Conservation (phyloP, 495 filamentous ascomycete species). For the Annulohypoxylon maeteangense region DNA sequence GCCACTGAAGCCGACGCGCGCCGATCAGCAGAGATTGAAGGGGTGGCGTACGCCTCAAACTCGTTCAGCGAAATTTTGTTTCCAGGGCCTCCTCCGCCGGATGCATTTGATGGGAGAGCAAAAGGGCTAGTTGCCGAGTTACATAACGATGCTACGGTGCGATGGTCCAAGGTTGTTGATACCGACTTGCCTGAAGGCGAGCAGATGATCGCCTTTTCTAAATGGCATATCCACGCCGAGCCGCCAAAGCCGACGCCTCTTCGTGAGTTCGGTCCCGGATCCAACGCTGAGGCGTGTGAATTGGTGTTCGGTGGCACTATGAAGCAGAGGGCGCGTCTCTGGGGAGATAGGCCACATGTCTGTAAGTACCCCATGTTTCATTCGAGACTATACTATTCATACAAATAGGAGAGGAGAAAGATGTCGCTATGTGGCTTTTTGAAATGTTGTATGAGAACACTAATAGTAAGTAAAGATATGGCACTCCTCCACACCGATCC, state of each 20-base stretch:
- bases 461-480: conserved; percentile 34
- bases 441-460: background rate
- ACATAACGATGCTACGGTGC: conserved; percentile 34
- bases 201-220: conserved; percentile 50
- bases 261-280: conserved; percentile 37
- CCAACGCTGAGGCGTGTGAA: conserved; percentile 49
- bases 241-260: conserved; percentile 18
- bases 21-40: conserved; percentile 46
- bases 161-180: conserved; percentile 51
- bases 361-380: conserved; percentile 31
- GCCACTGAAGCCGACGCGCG: conserved; percentile 47
- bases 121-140: conserved; percentile 33
- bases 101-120: conserved; percentile 34
- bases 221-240: conserved; percentile 49
- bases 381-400: background rate
- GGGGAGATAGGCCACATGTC: conserved; percentile 40
- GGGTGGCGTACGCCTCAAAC: conserved; percentile 48
- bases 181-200: conserved; percentile 41
- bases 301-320: conserved; percentile 45
- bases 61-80: conserved; percentile 47
- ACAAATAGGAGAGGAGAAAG: background rate
- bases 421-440: background rate
- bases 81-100: conserved; percentile 47
- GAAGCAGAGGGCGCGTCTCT: conserved; percentile 30
- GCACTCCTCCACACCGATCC: conserved; percentile 42